Evolutionary conservation across 495 filamentous ascomycete genomes (phyloP), one percentile per base, ranked within the genome.

Genomic region (Lophium mytilinum): DNA sequence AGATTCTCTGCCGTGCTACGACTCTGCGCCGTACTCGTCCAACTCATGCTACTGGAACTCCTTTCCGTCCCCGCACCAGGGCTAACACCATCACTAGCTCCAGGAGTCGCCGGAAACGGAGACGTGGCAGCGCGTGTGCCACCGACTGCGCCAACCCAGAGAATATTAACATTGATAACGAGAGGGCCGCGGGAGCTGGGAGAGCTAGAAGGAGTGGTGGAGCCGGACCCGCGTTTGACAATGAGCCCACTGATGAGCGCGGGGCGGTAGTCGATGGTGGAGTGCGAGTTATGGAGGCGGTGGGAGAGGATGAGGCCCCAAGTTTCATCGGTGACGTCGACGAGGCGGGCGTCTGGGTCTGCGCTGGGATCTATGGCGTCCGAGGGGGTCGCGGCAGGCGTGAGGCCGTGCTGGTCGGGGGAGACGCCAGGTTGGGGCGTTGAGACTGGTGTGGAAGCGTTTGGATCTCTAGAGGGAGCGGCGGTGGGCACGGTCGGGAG

Each of bases 231-330:
- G 50, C 90, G 82, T 66, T 90, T 90, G 63, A 92, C 71, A 19
- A 94, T 77, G 69, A 88, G 87, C 17, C 87, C 89, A 61, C 83
- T 87, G 30, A 81, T 78, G 24, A 91, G 73, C 4, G 80, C 76
- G 19, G 83, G 82, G 51, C 78, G 79, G 57, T 83, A 78, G 52
- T 87, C 84, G 6, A 78, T 78, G 18, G 85, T 68, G 10, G 81
- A 82, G 1, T 76, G 71, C 2, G 83, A 83, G 62, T 82, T 84
- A 68, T 84, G 84, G 15, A 89, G 77, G n/a, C 84, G 78, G 67
- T 90, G 85, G 0, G 77, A 72, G 43, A 90, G 73, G 14, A 95
- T 71, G 18, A 90, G 80, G 30, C 82, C 84, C 88, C 88, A 96
- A 2, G 83, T 86, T 52, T 90, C 85, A 53, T 97, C 91, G 18